Conservation (phyloP, 2,329 filamentous ascomycete species). For the Cercospora citrullina region DNA sequence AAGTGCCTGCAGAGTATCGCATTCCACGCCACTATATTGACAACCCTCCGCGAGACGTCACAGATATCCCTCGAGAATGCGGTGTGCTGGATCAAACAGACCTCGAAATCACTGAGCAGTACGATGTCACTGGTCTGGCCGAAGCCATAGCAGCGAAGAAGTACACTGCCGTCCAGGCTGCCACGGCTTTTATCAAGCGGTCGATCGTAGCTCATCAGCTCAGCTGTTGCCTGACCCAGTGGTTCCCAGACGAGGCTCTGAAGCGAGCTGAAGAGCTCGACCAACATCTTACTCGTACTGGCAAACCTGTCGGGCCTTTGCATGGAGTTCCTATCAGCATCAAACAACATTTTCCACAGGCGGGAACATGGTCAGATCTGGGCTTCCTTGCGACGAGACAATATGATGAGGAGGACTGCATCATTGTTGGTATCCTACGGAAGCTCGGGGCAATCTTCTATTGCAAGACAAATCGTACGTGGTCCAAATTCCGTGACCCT, state of each 20-base stretch:
- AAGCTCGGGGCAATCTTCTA: conserved; percentile 51
- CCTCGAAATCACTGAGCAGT: background rate
- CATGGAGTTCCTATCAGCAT: conserved; percentile 57
- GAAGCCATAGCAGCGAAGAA: conserved; percentile 41
- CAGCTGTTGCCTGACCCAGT: conserved; percentile 36
- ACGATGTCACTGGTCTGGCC: conserved; percentile 50
- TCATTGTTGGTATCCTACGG: conserved; percentile 42
- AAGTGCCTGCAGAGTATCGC: background rate
- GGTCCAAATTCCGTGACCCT: background rate
- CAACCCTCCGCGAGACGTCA: conserved; percentile 2
- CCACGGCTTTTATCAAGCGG: conserved; percentile 46
- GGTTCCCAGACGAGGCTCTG: conserved; percentile 46
- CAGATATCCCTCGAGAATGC: background rate
- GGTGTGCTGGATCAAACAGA: background rate
- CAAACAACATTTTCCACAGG: conserved; percentile 45
- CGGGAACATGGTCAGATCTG: conserved; percentile 1
- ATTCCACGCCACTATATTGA: background rate
- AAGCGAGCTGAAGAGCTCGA: conserved; percentile 31
- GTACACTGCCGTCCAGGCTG: conserved; percentile 37
- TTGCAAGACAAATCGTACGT: conserved; percentile 52
- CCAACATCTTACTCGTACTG: conserved; percentile 27
- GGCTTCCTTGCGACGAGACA: conserved; percentile 49
- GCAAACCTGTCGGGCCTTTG: conserved; percentile 44
- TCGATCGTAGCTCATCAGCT: conserved; percentile 36
- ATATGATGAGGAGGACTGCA: conserved; percentile 43